Evolutionary conservation across 2,329 filamentous ascomycete genomes (phyloP).

Genomic region (Arthrobotrys musiformis): DNA sequence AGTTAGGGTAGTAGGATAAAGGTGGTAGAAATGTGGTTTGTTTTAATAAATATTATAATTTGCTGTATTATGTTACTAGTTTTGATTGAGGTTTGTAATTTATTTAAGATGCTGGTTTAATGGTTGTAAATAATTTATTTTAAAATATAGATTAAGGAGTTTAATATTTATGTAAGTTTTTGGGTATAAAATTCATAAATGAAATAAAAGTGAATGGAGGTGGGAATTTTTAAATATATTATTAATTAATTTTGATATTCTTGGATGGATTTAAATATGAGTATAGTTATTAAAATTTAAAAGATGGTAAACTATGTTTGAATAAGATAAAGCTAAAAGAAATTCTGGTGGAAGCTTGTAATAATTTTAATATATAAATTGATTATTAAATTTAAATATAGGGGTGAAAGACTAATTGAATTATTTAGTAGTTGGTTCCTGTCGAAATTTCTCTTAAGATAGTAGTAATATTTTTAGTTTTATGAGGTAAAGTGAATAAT

Average conservation of each 20-base stretch:
- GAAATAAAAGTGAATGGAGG: no score
- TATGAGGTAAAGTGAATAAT: conserved; percentile 65
- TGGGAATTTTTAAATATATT: conserved; percentile 62
- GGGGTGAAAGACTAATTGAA: conserved; percentile 63
- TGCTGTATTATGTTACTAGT: conserved; percentile 59
- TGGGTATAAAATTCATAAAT: conserved; percentile 63
- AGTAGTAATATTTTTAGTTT: conserved; percentile 65
- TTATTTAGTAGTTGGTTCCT: conserved; percentile 64
- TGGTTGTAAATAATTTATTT: conserved; percentile 63
- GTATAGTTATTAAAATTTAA: conserved; percentile 64
- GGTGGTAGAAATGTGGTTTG: conserved; percentile 61
- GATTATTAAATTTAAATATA: conserved; percentile 63
- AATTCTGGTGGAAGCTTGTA: conserved; percentile 65
- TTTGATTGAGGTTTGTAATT: conserved; percentile 61
- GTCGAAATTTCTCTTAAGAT: conserved; percentile 65
- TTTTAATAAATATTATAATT: conserved; percentile 62
- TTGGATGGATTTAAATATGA: conserved; percentile 65
- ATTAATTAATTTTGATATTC: conserved; percentile 65
- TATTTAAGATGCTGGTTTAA: conserved; percentile 62
- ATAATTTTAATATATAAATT: conserved; percentile 64
- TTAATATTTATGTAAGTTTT: conserved; percentile 64
- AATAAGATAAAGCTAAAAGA: conserved; percentile 65
- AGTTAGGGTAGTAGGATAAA: conserved; percentile 62
- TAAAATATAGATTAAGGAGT: conserved; percentile 65
- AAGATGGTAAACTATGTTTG: conserved; percentile 65